Conservation (phyloP, 2,329 filamentous ascomycete genomes). For the Acrocalymma vagum region DNA sequence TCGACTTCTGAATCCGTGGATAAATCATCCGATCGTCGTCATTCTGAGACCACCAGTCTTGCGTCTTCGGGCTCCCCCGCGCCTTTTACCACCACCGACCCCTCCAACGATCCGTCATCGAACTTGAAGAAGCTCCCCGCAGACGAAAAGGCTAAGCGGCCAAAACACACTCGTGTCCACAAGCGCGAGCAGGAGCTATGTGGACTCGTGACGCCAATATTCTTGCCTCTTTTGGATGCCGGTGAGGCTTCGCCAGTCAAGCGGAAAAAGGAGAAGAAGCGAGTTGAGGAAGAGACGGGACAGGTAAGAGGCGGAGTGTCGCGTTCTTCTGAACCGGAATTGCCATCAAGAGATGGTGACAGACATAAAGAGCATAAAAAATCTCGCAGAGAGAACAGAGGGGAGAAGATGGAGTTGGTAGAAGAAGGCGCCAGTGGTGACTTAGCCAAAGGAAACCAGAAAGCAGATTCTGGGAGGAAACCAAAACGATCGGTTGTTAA, state of each 20-base stretch:
- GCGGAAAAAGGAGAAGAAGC: constrained; percentile 33
- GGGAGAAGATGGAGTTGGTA: constrained; percentile 19
- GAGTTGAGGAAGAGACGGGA: constrained; percentile 14
- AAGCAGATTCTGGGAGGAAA: constrained; percentile 29
- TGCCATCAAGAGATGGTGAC: constrained; percentile 30
- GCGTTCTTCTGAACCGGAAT: constrained; percentile 15
- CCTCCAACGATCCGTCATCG: constrained; percentile 11
- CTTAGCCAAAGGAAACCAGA: constrained; percentile 17
- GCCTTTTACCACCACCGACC: constrained; percentile 3
- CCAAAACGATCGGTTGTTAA: constrained; percentile 35
- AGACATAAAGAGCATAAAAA: constrained; percentile 25
- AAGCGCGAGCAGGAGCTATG: constrained; percentile 48
- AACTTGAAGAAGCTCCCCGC: constrained; percentile 23
- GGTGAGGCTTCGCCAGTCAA: constrained; percentile 28
- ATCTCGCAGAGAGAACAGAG: constrained; percentile 24
- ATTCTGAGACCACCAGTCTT: constrained; percentile 10
- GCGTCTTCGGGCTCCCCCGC: constrained; percentile 5
- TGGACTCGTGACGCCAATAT: constrained; percentile 45
- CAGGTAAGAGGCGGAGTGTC: constrained; percentile 15
- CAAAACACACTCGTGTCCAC: constrained; percentile 46
- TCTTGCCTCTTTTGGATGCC: constrained; percentile 47
- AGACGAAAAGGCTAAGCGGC: constrained; percentile 38
- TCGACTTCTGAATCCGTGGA: constrained; percentile 20
- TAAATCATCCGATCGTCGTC: neutral
- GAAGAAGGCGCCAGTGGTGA: constrained; percentile 14